Evolutionary conservation across 768 basidiomycete species (phyloP).

Genomic region (Paxillus rubicundulus): DNA sequence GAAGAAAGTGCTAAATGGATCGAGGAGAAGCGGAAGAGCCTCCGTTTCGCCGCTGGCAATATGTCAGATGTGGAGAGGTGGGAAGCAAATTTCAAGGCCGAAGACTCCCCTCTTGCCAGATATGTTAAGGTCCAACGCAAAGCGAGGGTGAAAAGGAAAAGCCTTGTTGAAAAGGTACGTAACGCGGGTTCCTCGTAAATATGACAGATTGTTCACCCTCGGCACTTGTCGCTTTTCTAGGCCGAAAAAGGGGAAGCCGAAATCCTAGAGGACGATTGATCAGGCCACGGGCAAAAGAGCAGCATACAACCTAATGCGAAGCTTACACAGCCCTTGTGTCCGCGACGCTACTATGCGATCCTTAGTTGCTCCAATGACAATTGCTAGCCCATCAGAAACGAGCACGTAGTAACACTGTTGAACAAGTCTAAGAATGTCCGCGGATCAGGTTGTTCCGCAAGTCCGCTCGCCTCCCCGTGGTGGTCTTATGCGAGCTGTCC

Average conservation of each 20-base stretch:
- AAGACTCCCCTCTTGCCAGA: constrained; percentile 75
- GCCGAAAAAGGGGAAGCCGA: constrained; percentile 71
- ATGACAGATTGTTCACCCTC: constrained; percentile 15
- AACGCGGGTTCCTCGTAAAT: not conserved
- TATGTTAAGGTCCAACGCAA: constrained; percentile 82
- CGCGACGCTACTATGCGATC: not conserved
- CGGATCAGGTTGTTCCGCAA: not conserved
- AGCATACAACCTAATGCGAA: not conserved
- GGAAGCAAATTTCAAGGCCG: constrained; percentile 61
- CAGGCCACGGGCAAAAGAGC: not conserved
- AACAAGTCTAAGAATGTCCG: not conserved
- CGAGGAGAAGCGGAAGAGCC: constrained; percentile 62
- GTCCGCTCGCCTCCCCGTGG: not conserved
- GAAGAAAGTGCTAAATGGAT: constrained; percentile 84
- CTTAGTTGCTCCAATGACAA: not conserved
- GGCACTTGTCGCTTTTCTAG: constrained; percentile 35
- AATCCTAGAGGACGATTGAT: constrained; percentile 50
- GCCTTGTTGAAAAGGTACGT: constrained; percentile 71
- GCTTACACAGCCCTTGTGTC: too few relatives aligned
- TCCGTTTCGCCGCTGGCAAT: constrained; percentile 74
- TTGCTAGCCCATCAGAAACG: too few relatives aligned
- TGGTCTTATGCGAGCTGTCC: too few relatives aligned
- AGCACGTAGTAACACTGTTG: too few relatives aligned
- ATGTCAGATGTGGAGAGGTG: constrained; percentile 68
- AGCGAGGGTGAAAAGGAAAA: constrained; percentile 68